Evolutionary conservation across 352 stramenopile genomes (phyloP).

Genomic region (Phytophthora nicotianae): DNA sequence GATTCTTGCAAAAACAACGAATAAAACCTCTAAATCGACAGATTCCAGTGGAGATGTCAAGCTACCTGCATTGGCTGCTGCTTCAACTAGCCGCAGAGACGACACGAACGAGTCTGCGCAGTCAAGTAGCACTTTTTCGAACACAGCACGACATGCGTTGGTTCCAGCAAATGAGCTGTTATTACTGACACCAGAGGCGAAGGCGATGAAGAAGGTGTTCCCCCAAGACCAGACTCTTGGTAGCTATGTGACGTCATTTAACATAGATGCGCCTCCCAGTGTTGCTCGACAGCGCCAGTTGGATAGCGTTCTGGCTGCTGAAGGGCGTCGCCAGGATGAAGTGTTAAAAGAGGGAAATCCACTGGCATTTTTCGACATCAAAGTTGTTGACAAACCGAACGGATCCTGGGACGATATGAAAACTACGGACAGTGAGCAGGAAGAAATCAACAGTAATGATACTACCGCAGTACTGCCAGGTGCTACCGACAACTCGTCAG

Average conservation of each 20-base stretch:
- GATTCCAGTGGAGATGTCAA: background rate
- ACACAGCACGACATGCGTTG: constrained; percentile 23
- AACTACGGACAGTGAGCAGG: background rate
- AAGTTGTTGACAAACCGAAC: constrained; percentile 31
- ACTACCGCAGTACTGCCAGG: background rate
- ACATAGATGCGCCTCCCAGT: constrained; percentile 55
- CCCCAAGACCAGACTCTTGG: constrained; percentile 39
- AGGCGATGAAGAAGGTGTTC: constrained; percentile 24
- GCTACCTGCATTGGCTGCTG: constrained; percentile 1
- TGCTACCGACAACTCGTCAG: background rate
- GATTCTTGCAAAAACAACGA: background rate
- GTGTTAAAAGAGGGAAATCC: constrained; percentile 70
- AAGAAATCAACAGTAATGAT: background rate
- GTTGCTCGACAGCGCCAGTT: constrained; percentile 37
- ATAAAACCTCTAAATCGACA: background rate
- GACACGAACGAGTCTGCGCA: constrained; percentile 1
- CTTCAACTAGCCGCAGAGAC: background rate
- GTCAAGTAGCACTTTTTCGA: background rate
- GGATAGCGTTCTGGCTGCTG: constrained; percentile 36
- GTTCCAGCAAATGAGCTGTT: constrained; percentile 68
- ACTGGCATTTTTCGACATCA: constrained; percentile 59
- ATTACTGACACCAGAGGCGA: constrained; percentile 36
- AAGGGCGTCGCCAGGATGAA: constrained; percentile 34
- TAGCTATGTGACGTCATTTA: constrained; percentile 58
- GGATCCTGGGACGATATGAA: constrained; percentile 14